Evolutionary conservation across 768 basidiomycete species (phyloP), one percentile per base, ranked within the genome.

Genomic region (Tricholomella constricta): DNA sequence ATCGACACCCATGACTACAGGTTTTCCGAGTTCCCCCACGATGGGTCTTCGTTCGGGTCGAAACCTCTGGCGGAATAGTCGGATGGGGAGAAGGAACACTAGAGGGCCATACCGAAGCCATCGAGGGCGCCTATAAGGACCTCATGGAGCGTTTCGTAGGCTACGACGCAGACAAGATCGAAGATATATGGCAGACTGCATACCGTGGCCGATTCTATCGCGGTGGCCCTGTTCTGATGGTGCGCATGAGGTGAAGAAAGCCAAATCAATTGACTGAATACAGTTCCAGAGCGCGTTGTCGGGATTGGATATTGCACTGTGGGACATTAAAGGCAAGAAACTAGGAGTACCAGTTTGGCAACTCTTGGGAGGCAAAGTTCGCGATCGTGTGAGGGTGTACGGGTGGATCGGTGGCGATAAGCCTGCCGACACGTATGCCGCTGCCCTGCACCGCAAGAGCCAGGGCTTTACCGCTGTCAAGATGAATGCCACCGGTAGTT

Each of bases 251-350:
- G n/a, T n/a, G n/a, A n/a, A n/a, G n/a, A n/a, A n/a, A n/a, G n/a
- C n/a, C n/a, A n/a, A n/a, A n/a, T n/a, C n/a, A n/a, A n/a, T n/a
- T n/a, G n/a, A n/a, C n/a, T n/a, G n/a, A n/a, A n/a, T n/a, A n/a
- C n/a, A 3, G 20, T 9, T n/a, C n/a, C 15, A 81, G 78, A 81
- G 78, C 25, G 81, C 78, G 8, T 65, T 81, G 9, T 79, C 82
- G 2, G 84, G 85, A 0, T 66, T 88, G 26, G 85, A 88, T 65
- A 88, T 89, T 52, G 85, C 85, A 1, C 71, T 89, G 1, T 79
- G 88, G 88, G 88, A 89, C 61, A 85, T 89, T 69, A 88, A 88
- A 58, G 88, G 88, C n/a, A 88, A 87, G 69, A 83, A 81, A 29
- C 76, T 88, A 2, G 85, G 85, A 29, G 86, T 79, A 9, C 80